phyloP scores from a whole-genome alignment of 257 asterid species.

The Petunia secreta region DNA sequence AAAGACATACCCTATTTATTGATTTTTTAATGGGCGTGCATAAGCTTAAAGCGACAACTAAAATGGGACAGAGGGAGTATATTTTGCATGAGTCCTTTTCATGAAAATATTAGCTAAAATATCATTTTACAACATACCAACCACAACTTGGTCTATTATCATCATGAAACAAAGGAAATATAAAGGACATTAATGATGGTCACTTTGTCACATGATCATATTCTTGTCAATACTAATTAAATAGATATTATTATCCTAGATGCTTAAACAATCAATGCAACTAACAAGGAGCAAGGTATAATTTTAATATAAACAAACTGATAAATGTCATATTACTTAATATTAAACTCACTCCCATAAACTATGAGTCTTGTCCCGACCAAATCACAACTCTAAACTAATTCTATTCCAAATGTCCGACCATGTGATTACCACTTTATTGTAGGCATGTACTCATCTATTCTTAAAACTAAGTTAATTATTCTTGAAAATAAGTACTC shows the following conservation, averaged over 20 bases:
- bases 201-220: conserved; percentile 14
- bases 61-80: no score
- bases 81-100: neutral
- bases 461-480: no score
- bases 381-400: neutral
- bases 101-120: neutral
- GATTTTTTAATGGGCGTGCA: no score
- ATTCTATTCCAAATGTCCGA: neutral
- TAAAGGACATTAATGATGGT: neutral
- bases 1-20: no score
- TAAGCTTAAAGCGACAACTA: no score
- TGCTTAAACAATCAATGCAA: neutral
- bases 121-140: neutral
- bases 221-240: conserved; percentile 6
- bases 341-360: neutral
- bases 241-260: neutral
- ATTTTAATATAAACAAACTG: neutral
- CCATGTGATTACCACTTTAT: neutral
- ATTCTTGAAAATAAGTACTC: no score
- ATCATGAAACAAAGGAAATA: neutral
- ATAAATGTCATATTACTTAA: conserved; percentile 1
- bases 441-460: no score
- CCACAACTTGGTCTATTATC: neutral
- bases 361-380: neutral
- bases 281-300: neutral